phyloP scores from a whole-genome alignment of 2,329 filamentous ascomycete species.

The Neonectria faginata region DNA sequence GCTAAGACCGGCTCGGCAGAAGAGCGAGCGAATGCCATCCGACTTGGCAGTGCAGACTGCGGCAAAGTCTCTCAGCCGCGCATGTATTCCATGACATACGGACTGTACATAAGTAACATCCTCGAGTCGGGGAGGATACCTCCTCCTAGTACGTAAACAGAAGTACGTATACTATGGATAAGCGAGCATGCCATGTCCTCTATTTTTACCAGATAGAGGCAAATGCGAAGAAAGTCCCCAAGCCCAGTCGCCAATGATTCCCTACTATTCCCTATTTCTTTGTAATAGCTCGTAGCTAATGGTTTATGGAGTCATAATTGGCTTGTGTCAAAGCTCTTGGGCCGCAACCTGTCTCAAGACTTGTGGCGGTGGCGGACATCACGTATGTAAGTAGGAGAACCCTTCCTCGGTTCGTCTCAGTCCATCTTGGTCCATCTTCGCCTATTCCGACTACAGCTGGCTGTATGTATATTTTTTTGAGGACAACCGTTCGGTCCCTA shows the following conservation, averaged over 20 bases:
- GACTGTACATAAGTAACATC: background rate
- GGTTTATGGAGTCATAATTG: background rate
- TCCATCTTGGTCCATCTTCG: background rate
- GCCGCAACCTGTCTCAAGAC: background rate
- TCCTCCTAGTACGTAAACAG: background rate
- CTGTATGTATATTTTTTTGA: background rate
- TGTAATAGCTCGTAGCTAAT: background rate
- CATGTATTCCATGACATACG: background rate
- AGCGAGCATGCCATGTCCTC: conserved; percentile 1
- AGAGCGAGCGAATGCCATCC: conserved; percentile 1
- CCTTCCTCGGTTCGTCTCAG: background rate
- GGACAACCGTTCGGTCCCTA: background rate
- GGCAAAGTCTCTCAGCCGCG: conserved; percentile 9
- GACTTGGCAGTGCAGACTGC: conserved; percentile 5
- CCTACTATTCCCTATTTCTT: background rate
- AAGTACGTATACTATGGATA: background rate
- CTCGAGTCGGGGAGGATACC: background rate
- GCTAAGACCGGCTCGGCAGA: conserved; percentile 11
- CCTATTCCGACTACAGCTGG: background rate
- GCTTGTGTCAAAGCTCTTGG: background rate
- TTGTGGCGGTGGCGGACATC: background rate
- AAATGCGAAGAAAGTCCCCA: background rate
- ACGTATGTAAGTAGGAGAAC: background rate
- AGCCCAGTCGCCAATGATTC: background rate
- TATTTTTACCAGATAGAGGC: background rate